These are phyloP conservation scores for Suhomyces panamericanus DNA, from an alignment of 1,139 yeast genomes.

Conservation along the genomic window DNA sequence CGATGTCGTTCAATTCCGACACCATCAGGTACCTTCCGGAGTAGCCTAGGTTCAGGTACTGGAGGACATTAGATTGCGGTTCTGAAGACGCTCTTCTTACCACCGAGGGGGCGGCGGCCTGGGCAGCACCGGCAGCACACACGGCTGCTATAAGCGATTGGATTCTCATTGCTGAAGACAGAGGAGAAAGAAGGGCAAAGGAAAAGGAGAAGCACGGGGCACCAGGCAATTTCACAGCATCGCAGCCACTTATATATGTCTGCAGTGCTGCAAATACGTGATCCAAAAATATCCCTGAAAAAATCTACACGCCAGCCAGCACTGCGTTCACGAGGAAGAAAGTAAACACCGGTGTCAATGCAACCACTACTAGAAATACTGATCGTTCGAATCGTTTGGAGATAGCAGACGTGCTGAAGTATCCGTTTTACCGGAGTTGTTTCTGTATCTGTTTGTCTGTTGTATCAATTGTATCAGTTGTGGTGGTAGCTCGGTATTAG, in stretches of 20 bases:
- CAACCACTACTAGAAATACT: too few species aligned
- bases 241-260: not conserved
- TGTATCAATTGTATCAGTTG: too few species aligned
- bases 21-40: conserved; percentile 78
- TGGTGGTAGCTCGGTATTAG: too few species aligned
- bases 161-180: conserved; percentile 1
- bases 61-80: conserved; percentile 14
- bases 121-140: not conserved
- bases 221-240: not conserved
- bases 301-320: not conserved
- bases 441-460: too few species aligned
- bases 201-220: not conserved
- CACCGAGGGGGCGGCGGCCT: not conserved
- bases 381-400: too few species aligned
- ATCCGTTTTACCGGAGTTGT: too few species aligned
- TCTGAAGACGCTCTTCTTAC: conserved; percentile 1
- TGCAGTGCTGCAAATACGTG: not conserved
- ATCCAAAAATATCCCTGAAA: not conserved
- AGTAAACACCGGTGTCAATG: not conserved
- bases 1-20: conserved; percentile 49
- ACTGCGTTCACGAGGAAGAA: not conserved
- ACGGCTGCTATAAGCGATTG: not conserved
- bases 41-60: conserved; percentile 55
- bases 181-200: not conserved
- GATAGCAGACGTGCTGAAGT: too few species aligned